These are phyloP conservation scores for Tylopilus orsonianus DNA, from an alignment of 1,284 basidiomycete species.

Conservation along the genomic window DNA sequence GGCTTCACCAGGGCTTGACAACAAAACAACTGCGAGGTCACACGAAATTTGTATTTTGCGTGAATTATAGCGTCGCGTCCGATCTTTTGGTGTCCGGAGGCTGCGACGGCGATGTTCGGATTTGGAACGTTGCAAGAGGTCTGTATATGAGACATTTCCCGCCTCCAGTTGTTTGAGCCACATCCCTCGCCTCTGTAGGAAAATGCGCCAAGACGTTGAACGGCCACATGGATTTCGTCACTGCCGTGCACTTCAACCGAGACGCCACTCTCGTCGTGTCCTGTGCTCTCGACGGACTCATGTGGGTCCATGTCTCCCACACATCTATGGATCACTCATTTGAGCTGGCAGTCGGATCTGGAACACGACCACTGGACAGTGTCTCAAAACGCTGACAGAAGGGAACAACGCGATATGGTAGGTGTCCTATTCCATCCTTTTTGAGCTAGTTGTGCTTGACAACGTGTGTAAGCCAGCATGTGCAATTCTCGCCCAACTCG, in stretches of 20 bases:
- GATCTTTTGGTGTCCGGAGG: constrained; percentile 90
- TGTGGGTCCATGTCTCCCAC: constrained; percentile 66
- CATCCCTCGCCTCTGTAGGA: constrained; percentile 45
- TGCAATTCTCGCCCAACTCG: constrained; percentile 92
- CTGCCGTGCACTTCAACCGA: constrained; percentile 89
- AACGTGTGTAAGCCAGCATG: constrained; percentile 63
- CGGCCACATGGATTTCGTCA: constrained; percentile 94
- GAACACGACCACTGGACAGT: constrained; percentile 91
- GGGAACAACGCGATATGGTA: constrained; percentile 87
- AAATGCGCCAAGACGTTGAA: constrained; percentile 82
- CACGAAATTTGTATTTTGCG: constrained; percentile 86
- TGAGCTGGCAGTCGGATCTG: constrained; percentile 76
- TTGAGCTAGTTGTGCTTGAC: constrained; percentile 1
- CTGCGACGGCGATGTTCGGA: constrained; percentile 88
- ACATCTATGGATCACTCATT: constrained; percentile 2
- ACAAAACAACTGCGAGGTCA: constrained; percentile 76
- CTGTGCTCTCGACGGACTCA: constrained; percentile 89
- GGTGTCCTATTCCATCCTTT: constrained; percentile 35
- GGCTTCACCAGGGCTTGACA: constrained; percentile 55
- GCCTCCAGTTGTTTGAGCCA: background rate
- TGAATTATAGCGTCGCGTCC: constrained; percentile 86
- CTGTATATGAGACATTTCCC: background rate
- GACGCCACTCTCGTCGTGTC: constrained; percentile 92
- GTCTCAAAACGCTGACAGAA: constrained; percentile 94
- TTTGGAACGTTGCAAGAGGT: constrained; percentile 90